These are phyloP conservation scores for Aspergillus indologenus DNA, from an alignment of 495 filamentous ascomycete genomes.

Conservation along the genomic window DNA sequence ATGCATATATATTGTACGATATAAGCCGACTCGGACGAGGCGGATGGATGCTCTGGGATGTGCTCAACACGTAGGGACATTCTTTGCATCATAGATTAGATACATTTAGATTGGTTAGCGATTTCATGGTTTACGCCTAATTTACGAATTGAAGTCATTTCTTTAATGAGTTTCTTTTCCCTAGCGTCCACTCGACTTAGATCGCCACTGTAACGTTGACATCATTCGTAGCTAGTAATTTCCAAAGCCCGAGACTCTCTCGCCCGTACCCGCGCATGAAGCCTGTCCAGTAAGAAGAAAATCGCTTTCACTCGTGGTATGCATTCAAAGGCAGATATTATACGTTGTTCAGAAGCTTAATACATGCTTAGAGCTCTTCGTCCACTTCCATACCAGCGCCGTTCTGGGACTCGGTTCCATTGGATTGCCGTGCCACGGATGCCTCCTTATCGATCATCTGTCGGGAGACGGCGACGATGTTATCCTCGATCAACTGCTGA, in stretches of 20 bases:
- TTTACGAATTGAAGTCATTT: background rate
- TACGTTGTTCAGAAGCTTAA: background rate
- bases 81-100: background rate
- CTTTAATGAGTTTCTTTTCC: background rate
- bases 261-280: background rate
- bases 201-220: background rate
- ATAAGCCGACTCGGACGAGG: background rate
- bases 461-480: constrained; percentile 91
- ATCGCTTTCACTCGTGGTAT: background rate
- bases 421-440: constrained; percentile 54
- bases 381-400: constrained; percentile 58
- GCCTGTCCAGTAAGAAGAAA: background rate
- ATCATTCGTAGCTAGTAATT: constrained; percentile 14
- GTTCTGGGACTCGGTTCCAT: constrained; percentile 51
- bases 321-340: constrained; percentile 7
- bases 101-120: background rate
- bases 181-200: background rate
- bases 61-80: background rate
- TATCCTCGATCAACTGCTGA: constrained; percentile 95
- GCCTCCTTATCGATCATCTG: constrained; percentile 99
- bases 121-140: background rate
- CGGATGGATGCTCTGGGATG: background rate
- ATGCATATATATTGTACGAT: constrained; percentile 1
- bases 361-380: constrained; percentile 50
- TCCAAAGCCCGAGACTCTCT: background rate